A percentile compares a stretch with the other conserved stretches of the same genome.
Evolutionary conservation across 805 yeast species (phyloP).

Genomic region (Millerozyma miso): DNA sequence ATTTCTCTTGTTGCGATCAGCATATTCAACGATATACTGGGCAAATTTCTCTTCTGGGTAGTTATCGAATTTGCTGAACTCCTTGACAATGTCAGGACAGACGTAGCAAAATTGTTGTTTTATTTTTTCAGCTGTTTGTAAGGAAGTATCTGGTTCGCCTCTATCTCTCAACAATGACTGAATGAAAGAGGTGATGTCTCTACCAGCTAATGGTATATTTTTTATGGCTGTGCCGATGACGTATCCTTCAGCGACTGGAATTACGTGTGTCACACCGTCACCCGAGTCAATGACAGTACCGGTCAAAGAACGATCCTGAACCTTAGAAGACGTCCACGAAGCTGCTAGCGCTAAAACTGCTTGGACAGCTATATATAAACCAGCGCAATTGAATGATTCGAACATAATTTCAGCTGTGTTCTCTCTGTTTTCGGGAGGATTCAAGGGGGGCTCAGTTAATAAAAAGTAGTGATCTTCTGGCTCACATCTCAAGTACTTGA

Average conservation of each 20-base stretch:
- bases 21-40: constrained; percentile 82
- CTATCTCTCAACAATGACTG: constrained; percentile 93
- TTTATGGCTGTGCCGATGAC: constrained; percentile 97
- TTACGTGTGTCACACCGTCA: constrained; percentile 98
- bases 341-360: constrained; percentile 98
- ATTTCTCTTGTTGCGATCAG: constrained; percentile 50
- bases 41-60: constrained; percentile 88
- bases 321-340: constrained; percentile 97
- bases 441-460: constrained; percentile 95
- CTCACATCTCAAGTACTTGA: constrained; percentile 93
- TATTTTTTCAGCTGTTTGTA: constrained; percentile 94
- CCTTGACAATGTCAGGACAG: constrained; percentile 95
- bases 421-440: constrained; percentile 99
- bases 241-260: constrained; percentile 98
- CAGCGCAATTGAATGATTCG: constrained; percentile 98
- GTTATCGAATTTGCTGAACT: constrained; percentile 89
- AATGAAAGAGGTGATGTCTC: constrained; percentile 92
- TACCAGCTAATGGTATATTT: constrained; percentile 97
- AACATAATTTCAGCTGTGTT: constrained; percentile 98
- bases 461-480: constrained; percentile 98
- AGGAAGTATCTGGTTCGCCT: constrained; percentile 90
- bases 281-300: constrained; percentile 99
- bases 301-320: constrained; percentile 88
- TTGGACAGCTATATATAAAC: constrained; percentile 96
- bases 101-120: constrained; percentile 97